These are phyloP conservation scores for Tulasnella sp. DNA, from an alignment of 768 basidiomycete species.

Conservation along the genomic window DNA sequence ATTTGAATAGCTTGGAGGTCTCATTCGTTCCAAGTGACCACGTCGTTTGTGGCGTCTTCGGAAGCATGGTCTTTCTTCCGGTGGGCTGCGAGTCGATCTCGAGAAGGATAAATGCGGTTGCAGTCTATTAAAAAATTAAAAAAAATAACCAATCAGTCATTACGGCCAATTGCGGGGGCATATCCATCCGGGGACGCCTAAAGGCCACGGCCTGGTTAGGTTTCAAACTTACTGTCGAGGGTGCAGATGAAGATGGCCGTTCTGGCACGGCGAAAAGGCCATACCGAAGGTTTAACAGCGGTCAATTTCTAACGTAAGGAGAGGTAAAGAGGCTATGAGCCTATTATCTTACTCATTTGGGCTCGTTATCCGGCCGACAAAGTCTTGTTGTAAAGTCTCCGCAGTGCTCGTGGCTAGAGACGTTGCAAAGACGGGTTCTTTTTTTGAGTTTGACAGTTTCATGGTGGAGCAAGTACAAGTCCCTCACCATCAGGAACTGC, in stretches of 20 bases:
- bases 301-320: not conserved
- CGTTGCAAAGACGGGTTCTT: not conserved
- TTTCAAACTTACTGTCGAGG: constrained; percentile 8
- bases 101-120: constrained; percentile 23
- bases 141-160: not conserved
- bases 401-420: not conserved
- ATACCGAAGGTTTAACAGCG: not conserved
- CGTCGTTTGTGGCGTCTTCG: constrained; percentile 13
- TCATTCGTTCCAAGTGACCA: constrained; percentile 22
- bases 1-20: not conserved
- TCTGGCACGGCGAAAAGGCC: not conserved
- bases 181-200: not conserved
- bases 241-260: constrained; percentile 19
- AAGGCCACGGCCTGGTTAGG: not conserved
- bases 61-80: constrained; percentile 21
- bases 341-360: constrained; percentile 5
- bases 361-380: not conserved
- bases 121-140: constrained; percentile 11
- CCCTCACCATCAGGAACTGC: constrained; percentile 5
- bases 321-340: not conserved
- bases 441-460: not conserved
- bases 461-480: not conserved
- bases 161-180: not conserved
- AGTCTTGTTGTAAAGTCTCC: not conserved
- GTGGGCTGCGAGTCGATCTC: constrained; percentile 19